Conservation (phyloP, 805 yeast species). For the Ogataea ganodermae region DNA sequence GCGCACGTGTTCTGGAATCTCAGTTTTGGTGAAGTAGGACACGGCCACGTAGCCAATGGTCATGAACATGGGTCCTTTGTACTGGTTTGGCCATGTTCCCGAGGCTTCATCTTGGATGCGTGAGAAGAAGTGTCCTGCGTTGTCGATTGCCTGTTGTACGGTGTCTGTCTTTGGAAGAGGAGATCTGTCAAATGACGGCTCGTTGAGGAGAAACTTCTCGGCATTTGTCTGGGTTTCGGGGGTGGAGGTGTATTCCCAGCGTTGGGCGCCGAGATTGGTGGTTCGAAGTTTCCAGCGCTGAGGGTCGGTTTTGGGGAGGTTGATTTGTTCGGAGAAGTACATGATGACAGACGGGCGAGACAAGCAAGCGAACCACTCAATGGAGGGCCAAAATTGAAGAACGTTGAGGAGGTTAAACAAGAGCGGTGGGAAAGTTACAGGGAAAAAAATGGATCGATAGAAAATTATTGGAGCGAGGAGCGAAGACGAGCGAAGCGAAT, state of each 20-base stretch:
- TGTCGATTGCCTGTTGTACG: conserved; percentile 58
- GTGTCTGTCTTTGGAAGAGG: conserved; percentile 36
- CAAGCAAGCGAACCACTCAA: no score
- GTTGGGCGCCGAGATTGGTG: conserved; percentile 72
- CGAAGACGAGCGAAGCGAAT: background rate
- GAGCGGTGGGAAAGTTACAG: no score
- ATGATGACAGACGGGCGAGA: no score
- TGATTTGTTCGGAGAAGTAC: conserved; percentile 69
- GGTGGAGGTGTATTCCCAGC: conserved; percentile 69
- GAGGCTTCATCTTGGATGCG: conserved; percentile 69
- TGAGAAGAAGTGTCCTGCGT: conserved; percentile 72
- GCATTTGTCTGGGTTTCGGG: conserved; percentile 53
- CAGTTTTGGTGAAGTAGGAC: conserved; percentile 65
- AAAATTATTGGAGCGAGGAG: background rate
- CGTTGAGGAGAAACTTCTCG: conserved; percentile 51
- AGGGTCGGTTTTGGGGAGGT: conserved; percentile 68
- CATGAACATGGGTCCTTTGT: conserved; percentile 98
- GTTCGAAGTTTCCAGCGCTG: conserved; percentile 72
- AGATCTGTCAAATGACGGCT: conserved; percentile 21
- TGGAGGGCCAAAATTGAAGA: no score
- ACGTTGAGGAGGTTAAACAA: no score
- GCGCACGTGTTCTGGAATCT: conserved; percentile 64
- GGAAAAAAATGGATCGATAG: background rate
- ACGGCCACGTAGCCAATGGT: conserved; percentile 84
- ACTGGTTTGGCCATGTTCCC: conserved; percentile 91